These are phyloP conservation scores for Lactarius indigo DNA, from an alignment of 768 basidiomycete species.

Conservation along the genomic window DNA sequence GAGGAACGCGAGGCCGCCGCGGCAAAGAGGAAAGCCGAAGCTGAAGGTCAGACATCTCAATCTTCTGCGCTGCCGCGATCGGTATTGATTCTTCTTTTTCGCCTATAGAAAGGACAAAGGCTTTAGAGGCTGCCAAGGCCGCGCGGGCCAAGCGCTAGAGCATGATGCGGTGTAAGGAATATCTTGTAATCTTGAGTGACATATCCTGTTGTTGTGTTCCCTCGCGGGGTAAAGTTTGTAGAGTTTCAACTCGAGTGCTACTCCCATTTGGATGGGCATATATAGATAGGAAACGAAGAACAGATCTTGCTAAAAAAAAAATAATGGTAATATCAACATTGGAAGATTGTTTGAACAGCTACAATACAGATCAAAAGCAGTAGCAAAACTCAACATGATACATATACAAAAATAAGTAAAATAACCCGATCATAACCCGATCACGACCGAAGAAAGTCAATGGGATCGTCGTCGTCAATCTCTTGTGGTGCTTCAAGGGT, in stretches of 20 bases:
- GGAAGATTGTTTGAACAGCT: neutral
- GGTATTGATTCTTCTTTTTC: neutral
- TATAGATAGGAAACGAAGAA: neutral
- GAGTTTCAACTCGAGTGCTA: neutral
- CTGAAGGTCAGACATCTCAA: conserved; percentile 48
- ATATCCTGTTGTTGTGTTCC: neutral
- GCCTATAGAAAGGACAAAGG: conserved; percentile 13
- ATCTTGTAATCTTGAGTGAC: neutral
- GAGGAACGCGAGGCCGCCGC: conserved; percentile 86
- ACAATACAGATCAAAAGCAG: neutral
- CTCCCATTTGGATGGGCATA: neutral
- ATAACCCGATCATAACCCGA: neutral
- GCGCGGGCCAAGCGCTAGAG: conserved; percentile 15
- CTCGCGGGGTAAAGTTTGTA: conserved; percentile 7
- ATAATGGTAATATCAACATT: neutral
- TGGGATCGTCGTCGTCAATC: conserved; percentile 19
- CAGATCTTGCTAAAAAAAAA: neutral
- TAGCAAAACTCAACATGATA: neutral
- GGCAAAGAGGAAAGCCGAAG: conserved; percentile 84
- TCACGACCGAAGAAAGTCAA: conserved; percentile 18
- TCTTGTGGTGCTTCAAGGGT: neutral
- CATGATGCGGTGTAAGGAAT: neutral
- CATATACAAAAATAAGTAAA: neutral
- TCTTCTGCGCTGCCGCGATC: neutral
- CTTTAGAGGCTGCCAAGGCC: conserved; percentile 7